Base-by-base conservation (phyloP, 225 moss, liverwort and hornwort species). In the Straminergon stramineum region DNA sequence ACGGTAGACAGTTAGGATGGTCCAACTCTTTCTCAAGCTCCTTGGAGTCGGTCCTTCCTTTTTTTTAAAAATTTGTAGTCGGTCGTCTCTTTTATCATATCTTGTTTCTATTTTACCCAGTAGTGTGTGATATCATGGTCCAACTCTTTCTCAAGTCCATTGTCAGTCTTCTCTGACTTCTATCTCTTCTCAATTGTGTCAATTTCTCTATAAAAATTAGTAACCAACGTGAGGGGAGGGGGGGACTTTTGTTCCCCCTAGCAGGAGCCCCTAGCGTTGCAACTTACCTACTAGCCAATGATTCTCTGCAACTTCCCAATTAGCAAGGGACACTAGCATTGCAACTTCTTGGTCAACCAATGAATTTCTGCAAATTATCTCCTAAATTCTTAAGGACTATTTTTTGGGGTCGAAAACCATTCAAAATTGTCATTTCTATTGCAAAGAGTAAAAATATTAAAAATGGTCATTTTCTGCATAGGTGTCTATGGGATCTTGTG, bases 241-340 rank as follows among this genome's bases (percentile, higher is more conserved):
- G 8, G 11, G 17, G 0, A 5, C 3, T 20, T 35, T 15, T n/a
- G 13, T 2, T 12, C 22, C 22, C 9, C 34, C 22, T 1, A 37
- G 23, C 0, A 1, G 1, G 13, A 13, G 1, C 39, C 7, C 4
- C 16, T 43, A 43, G 5, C 5, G 0, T 73, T 43, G 73, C 16
- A 73, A 73, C 70, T 70, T 70, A 48, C 4, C 2, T 7, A 23
- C 12, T 2, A 67, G 7, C 6, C 21, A 68, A 37, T n/a, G 66
- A 10, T 35, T 16, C 16, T 28, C 14, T 62, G 6, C 32, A 64
- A 32, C 60, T 60, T 60, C 11, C 60, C 2, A 60, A 6, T 27
- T 6, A 62, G 1, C 13, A 0, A 28, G 13, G 28, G 63, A 63
- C 48, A 48, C 48, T 48, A 48, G 48, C 48, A 2, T 23, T 60